Conservation (phyloP, 2,329 filamentous ascomycete species). For the Cladosporium sp. region DNA sequence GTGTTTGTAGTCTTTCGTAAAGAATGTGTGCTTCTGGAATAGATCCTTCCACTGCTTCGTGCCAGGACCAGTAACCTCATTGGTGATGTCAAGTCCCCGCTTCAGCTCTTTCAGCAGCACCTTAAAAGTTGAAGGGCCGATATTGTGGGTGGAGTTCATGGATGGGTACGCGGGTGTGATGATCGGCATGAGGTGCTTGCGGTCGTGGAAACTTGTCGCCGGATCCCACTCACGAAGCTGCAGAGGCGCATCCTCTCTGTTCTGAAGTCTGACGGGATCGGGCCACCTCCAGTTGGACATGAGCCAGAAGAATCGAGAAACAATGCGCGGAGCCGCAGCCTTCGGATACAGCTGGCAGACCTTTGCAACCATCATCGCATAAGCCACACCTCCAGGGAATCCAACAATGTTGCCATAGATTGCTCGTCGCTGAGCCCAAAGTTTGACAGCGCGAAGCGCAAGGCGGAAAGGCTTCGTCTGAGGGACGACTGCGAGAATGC, state of each 20-base stretch:
- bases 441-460: constrained; percentile 85
- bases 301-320: constrained; percentile 91
- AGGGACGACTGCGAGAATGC: constrained; percentile 84
- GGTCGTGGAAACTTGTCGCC: constrained; percentile 75
- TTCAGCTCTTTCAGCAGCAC: constrained; percentile 81
- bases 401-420: constrained; percentile 97
- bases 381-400: constrained; percentile 93
- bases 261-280: constrained; percentile 83
- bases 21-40: constrained; percentile 88
- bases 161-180: constrained; percentile 97
- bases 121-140: constrained; percentile 78
- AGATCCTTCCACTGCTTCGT: constrained; percentile 80
- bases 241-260: constrained; percentile 75
- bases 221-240: constrained; percentile 93
- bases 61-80: constrained; percentile 68
- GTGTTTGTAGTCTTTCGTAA: constrained; percentile 90
- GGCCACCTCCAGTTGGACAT: constrained; percentile 93
- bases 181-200: constrained; percentile 91
- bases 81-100: constrained; percentile 71
- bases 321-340: constrained; percentile 80
- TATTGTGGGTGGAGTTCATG: constrained; percentile 96
- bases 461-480: constrained; percentile 86
- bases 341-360: constrained; percentile 96
- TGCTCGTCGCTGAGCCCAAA: constrained; percentile 89
- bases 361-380: constrained; percentile 94